Percentiles rank a stretch among this genome's conserved stretches.
Conservation (phyloP, 495 filamentous ascomycete species). For the Baudoinia panamericana region DNA sequence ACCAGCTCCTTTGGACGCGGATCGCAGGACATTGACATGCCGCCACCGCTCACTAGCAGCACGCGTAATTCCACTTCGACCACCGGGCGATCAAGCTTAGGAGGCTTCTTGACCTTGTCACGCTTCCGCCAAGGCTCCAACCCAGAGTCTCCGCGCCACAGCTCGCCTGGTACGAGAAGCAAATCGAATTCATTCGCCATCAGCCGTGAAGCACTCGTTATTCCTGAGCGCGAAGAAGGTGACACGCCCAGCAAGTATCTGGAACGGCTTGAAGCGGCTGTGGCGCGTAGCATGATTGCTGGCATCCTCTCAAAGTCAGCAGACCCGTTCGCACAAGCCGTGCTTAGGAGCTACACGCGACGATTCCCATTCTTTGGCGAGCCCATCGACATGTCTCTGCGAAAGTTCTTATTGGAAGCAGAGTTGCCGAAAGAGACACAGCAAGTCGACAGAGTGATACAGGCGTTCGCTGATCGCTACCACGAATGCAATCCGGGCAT, state of each 20-base stretch:
- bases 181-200: slow-evolving; percentile 60
- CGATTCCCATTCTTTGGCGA: slow-evolving; percentile 89
- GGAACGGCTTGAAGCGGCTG: slow-evolving; percentile 60
- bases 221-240: slow-evolving; percentile 71
- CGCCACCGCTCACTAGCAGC: slow-evolving; percentile 45
- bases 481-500: slow-evolving; percentile 98
- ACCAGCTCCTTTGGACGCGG: slow-evolving; percentile 55
- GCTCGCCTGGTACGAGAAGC: slow-evolving; percentile 54
- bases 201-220: slow-evolving; percentile 44
- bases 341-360: slow-evolving; percentile 86
- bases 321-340: slow-evolving; percentile 69
- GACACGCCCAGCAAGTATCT: slow-evolving; percentile 88
- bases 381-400: slow-evolving; percentile 92
- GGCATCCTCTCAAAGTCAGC: slow-evolving; percentile 68
- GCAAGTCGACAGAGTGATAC: slow-evolving; percentile 88
- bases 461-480: slow-evolving; percentile 91
- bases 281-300: slow-evolving; percentile 67
- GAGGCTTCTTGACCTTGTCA: slow-evolving; percentile 67
- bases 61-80: slow-evolving; percentile 68
- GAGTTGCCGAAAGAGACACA: slow-evolving; percentile 95
- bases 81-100: slow-evolving; percentile 75
- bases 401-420: slow-evolving; percentile 92
- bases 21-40: slow-evolving; percentile 44
- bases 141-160: slow-evolving; percentile 46
- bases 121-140: slow-evolving; percentile 69